Evolutionary conservation across 768 basidiomycete genomes (phyloP).

Genomic region (Solioccasus polychromus): DNA sequence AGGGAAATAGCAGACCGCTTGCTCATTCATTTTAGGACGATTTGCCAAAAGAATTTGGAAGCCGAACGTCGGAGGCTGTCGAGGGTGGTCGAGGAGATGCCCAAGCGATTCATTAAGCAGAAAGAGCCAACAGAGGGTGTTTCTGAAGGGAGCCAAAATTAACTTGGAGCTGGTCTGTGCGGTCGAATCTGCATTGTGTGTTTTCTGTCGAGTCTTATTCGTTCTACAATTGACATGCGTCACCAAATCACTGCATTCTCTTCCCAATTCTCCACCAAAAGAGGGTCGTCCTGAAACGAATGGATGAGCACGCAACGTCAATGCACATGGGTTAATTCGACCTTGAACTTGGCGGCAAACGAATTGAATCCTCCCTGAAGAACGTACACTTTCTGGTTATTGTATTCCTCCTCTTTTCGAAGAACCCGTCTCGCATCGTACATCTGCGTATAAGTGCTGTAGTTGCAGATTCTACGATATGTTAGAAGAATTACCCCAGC

Average conservation of each 20-base stretch:
- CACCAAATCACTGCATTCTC: constrained; percentile 53
- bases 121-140: constrained; percentile 32
- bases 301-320: constrained; percentile 1
- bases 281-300: constrained; percentile 52
- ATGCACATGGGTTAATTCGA: constrained; percentile 15
- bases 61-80: constrained; percentile 55
- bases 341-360: constrained; percentile 72
- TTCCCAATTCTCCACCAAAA: constrained; percentile 76
- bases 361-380: constrained; percentile 69
- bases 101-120: constrained; percentile 49
- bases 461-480: background rate
- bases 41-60: constrained; percentile 56
- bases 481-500: constrained; percentile 51
- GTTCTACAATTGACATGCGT: constrained; percentile 16
- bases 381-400: constrained; percentile 57
- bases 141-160: constrained; percentile 7
- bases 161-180: too few species aligned
- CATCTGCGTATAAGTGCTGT: constrained; percentile 39
- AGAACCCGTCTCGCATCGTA: constrained; percentile 63
- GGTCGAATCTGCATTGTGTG: too few species aligned
- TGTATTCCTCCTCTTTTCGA: constrained; percentile 39
- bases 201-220: background rate
- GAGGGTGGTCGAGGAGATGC: constrained; percentile 59
- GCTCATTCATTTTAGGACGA: constrained; percentile 44
- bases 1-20: constrained; percentile 1